A percentile compares a stretch with the other conserved stretches of the same genome.
Evolutionary conservation across 2,329 filamentous ascomycete genomes (phyloP).

Genomic region (Alternaria infectoria): DNA sequence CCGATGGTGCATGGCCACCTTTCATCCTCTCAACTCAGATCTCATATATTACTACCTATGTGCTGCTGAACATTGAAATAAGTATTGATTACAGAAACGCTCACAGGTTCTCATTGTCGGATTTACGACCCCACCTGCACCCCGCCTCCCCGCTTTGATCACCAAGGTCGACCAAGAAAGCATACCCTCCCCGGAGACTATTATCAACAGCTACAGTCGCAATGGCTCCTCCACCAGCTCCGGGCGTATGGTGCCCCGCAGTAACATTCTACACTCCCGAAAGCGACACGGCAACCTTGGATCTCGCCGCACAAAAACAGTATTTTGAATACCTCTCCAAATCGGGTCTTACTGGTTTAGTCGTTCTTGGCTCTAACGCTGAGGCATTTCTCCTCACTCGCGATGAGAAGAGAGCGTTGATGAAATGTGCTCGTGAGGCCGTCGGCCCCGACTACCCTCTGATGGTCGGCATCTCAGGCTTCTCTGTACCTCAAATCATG

Average conservation of each 20-base stretch:
- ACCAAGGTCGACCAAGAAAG: background rate
- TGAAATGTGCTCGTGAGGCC: slow-evolving; percentile 50
- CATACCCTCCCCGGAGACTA: background rate
- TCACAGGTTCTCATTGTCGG: background rate
- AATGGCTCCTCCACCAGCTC: slow-evolving; percentile 22
- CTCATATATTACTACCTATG: background rate
- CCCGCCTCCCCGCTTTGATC: background rate
- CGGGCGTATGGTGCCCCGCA: slow-evolving; percentile 49
- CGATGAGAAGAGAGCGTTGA: slow-evolving; percentile 50
- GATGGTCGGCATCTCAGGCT: slow-evolving; percentile 54
- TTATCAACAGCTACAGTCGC: background rate
- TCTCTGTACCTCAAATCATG: slow-evolving; percentile 52
- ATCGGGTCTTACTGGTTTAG: slow-evolving; percentile 53
- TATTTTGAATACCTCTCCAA: slow-evolving; percentile 54
- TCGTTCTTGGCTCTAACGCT: slow-evolving; percentile 56
- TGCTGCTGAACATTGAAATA: background rate
- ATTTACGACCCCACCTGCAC: background rate
- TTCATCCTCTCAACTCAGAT: background rate
- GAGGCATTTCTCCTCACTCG: slow-evolving; percentile 56
- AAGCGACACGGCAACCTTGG: slow-evolving; percentile 46
- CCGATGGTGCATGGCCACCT: slow-evolving; percentile 10
- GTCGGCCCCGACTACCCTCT: slow-evolving; percentile 52
- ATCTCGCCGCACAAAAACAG: slow-evolving; percentile 50
- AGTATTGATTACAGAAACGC: background rate
- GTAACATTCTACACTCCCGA: slow-evolving; percentile 55